A percentile compares a stretch with the other conserved stretches of the same genome.
phyloP scores from a whole-genome alignment of 768 basidiomycete genomes.

The Rhizopogon salebrosus region DNA sequence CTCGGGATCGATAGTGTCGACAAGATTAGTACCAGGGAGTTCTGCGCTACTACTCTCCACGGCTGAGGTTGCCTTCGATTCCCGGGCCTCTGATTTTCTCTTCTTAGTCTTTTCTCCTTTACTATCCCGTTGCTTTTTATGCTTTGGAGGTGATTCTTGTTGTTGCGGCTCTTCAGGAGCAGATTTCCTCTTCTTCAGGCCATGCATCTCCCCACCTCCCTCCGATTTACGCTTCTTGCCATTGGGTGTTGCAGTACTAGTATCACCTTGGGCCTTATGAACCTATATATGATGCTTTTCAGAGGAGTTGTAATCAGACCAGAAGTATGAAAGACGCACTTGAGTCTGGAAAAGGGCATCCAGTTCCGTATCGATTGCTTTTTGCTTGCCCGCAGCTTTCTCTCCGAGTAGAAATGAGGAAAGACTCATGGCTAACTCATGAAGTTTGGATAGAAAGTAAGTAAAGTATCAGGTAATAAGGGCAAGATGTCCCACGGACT shows the following conservation, averaged over 20 bases:
- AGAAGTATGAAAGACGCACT: conserved; percentile 29
- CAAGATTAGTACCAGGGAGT: neutral
- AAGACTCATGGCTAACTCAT: conserved; percentile 63
- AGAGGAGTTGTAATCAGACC: neutral
- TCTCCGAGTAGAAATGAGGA: conserved; percentile 45
- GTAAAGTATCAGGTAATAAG: no score
- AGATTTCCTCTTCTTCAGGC: neutral
- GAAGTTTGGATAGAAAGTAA: no score
- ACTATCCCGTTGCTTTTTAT: conserved; percentile 7
- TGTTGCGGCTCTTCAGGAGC: neutral
- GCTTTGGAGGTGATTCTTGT: conserved; percentile 2
- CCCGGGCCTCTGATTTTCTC: neutral
- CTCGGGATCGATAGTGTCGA: conserved; percentile 27
- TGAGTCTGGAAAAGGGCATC: conserved; percentile 57
- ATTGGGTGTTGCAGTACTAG: conserved; percentile 1
- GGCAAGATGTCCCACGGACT: no score
- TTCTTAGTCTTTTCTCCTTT: neutral
- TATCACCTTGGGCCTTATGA: neutral
- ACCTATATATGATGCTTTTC: neutral
- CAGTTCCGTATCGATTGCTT: conserved; percentile 52
- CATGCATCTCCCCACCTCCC: neutral
- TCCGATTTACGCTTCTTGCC: conserved; percentile 12
- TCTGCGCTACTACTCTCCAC: neutral
- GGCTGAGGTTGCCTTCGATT: neutral
- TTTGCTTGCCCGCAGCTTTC: conserved; percentile 28